Percentiles rank a stretch among this genome's conserved stretches.
These are phyloP conservation scores for Phytophthora fragariae DNA, from an alignment of 352 stramenopile genomes.

Conservation along the genomic window DNA sequence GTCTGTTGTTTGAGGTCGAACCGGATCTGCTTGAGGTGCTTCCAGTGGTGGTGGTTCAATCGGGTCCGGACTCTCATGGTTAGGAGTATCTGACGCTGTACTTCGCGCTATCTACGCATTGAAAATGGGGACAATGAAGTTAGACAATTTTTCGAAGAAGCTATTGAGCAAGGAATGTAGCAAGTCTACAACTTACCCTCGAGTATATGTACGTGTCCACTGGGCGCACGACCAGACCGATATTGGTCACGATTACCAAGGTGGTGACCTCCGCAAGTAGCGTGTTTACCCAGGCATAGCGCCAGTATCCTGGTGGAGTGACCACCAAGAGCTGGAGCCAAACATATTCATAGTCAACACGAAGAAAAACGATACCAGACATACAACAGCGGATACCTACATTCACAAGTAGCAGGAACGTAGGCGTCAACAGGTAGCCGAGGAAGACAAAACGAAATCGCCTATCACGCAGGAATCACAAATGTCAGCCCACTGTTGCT, in stretches of 20 bases:
- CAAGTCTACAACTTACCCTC: slow-evolving; percentile 27
- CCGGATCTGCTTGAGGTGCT: not conserved
- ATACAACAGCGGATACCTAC: slow-evolving; percentile 22
- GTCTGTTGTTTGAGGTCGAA: not conserved
- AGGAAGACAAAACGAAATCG: slow-evolving; percentile 68
- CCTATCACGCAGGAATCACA: slow-evolving; percentile 27
- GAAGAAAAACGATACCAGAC: not conserved
- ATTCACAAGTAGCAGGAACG: slow-evolving; percentile 60
- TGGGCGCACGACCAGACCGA: slow-evolving; percentile 54
- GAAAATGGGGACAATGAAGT: no score
- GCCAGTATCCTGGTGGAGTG: slow-evolving; percentile 61
- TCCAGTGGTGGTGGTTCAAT: slow-evolving; percentile 21
- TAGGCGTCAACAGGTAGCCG: slow-evolving; percentile 65
- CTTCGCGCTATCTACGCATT: slow-evolving; percentile 22
- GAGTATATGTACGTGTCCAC: slow-evolving; percentile 64
- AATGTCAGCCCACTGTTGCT: not conserved
- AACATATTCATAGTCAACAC: no score
- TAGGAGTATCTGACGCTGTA: slow-evolving; percentile 14
- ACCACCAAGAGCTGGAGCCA: slow-evolving; percentile 57
- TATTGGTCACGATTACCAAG: slow-evolving; percentile 50
- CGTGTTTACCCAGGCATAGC: slow-evolving; percentile 68
- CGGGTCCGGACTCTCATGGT: slow-evolving; percentile 2
- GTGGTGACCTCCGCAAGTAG: slow-evolving; percentile 56
- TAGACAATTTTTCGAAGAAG: no score
- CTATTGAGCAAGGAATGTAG: no score